These are phyloP conservation scores for Rhodotorula toruloides DNA, from an alignment of 768 basidiomycete species.

Conservation along the genomic window DNA sequence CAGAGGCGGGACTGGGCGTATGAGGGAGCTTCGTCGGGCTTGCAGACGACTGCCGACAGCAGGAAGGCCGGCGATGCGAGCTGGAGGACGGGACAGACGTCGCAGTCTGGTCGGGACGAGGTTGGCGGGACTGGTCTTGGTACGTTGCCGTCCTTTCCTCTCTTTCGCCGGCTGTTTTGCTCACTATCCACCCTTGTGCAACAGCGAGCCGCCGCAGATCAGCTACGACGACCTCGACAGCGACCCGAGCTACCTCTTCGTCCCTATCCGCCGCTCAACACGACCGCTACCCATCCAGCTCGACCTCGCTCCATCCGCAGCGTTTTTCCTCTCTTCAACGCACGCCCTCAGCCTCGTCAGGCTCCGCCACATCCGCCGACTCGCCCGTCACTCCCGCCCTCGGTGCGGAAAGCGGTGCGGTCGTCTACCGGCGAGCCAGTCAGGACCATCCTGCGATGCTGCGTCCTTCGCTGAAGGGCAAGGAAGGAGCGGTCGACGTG, in stretches of 20 bases:
- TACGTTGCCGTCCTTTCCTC: too few relatives aligned
- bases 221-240: neutral
- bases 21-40: too few relatives aligned
- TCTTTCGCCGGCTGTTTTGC: too few relatives aligned
- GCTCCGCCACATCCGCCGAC: slow-evolving; percentile 4
- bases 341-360: slow-evolving; percentile 1
- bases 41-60: too few relatives aligned
- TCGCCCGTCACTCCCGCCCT: slow-evolving; percentile 11
- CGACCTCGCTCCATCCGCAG: neutral
- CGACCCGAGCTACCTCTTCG: neutral
- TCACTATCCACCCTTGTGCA: too few relatives aligned
- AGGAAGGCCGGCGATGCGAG: too few relatives aligned
- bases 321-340: neutral
- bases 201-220: neutral
- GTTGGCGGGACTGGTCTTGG: too few relatives aligned
- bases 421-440: slow-evolving; percentile 4
- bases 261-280: neutral
- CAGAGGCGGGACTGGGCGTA: too few relatives aligned
- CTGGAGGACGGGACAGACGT: too few relatives aligned
- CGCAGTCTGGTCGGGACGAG: too few relatives aligned
- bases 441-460: too few relatives aligned
- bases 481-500: neutral
- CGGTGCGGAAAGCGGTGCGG: neutral
- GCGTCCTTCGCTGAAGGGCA: neutral
- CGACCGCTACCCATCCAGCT: neutral